Evolutionary conservation across 768 basidiomycete species (phyloP).

Genomic region (Boletus pseudo-olivaceus): DNA sequence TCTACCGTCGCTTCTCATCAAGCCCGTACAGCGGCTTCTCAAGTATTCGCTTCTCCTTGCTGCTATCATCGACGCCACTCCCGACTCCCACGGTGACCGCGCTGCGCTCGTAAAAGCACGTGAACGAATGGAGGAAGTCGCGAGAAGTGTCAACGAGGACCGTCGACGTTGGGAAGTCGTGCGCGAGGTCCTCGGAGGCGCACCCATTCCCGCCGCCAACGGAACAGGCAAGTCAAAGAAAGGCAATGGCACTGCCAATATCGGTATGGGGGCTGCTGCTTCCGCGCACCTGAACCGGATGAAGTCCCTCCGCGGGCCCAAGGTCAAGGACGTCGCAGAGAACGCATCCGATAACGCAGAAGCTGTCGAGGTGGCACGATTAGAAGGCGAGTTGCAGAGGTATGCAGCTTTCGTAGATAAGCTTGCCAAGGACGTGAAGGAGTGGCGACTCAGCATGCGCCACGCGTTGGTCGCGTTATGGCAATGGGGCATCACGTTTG

Average conservation of each 20-base stretch:
- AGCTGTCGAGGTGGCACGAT: slow-evolving; percentile 48
- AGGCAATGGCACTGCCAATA: slow-evolving; percentile 38
- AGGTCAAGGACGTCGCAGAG: slow-evolving; percentile 30
- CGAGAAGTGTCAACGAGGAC: slow-evolving; percentile 75
- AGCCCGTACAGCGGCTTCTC: slow-evolving; percentile 93
- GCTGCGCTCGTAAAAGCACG: slow-evolving; percentile 27
- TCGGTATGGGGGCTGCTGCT: slow-evolving; percentile 45
- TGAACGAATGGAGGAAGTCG: slow-evolving; percentile 63
- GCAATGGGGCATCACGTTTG: slow-evolving; percentile 65
- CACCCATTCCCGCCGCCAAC: slow-evolving; percentile 34
- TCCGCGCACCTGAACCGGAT: slow-evolving; percentile 60
- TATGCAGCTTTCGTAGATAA: slow-evolving; percentile 57
- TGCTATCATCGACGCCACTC: slow-evolving; percentile 73
- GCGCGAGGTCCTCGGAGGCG: slow-evolving; percentile 59
- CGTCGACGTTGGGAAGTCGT: slow-evolving; percentile 75
- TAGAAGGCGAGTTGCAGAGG: slow-evolving; percentile 55
- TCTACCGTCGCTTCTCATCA: slow-evolving; percentile 89
- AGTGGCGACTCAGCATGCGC: slow-evolving; percentile 57
- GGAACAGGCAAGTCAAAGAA: slow-evolving; percentile 38
- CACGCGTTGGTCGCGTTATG: slow-evolving; percentile 48
- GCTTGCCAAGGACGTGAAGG: slow-evolving; percentile 58
- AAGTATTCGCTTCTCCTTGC: slow-evolving; percentile 88
- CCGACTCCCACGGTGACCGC: slow-evolving; percentile 65
- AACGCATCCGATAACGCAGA: slow-evolving; percentile 36
- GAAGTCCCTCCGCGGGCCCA: slow-evolving; percentile 44